Evolutionary conservation across 1,284 basidiomycete genomes (phyloP).

Genomic region (Marasmius oreades): DNA sequence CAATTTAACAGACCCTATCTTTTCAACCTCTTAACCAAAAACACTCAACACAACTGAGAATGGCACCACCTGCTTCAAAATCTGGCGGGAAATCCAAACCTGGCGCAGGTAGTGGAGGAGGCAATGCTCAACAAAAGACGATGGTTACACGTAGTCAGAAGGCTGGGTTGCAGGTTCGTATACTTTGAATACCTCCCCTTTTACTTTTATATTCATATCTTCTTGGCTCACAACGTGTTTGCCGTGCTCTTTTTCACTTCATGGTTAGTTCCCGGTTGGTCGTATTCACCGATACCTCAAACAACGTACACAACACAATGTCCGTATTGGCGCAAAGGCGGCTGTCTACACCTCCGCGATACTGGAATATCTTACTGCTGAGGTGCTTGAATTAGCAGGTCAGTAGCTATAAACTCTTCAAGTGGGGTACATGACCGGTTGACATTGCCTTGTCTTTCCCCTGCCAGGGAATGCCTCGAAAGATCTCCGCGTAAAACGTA

Average conservation of each 20-base stretch:
- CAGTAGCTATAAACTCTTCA: conserved; percentile 22
- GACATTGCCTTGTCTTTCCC: neutral
- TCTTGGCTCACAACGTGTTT: neutral
- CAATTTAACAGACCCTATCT: neutral
- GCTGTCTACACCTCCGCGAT: conserved; percentile 92
- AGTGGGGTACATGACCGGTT: neutral
- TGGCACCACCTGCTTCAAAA: conserved; percentile 39
- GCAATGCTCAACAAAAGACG: conserved; percentile 25
- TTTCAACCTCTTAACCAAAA: neutral
- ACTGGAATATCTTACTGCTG: conserved; percentile 87
- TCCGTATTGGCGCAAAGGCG: conserved; percentile 90
- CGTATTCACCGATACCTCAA: conserved; percentile 96
- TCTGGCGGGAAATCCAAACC: conserved; percentile 44
- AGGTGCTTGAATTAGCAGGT: conserved; percentile 89
- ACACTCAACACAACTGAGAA: conserved; percentile 12
- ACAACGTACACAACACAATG: conserved; percentile 88
- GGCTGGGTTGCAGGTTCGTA: conserved; percentile 78
- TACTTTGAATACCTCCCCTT: no score
- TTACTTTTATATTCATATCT: conserved; percentile 1
- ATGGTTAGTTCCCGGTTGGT: conserved; percentile 79
- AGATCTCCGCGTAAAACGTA: conserved; percentile 94
- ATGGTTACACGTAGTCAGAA: conserved; percentile 72
- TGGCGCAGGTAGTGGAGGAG: conserved; percentile 22
- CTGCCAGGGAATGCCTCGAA: conserved; percentile 91
- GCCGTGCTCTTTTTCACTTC: neutral